phyloP scores from a whole-genome alignment of 2,329 filamentous ascomycete species.

The Colletotrichum sp. region DNA sequence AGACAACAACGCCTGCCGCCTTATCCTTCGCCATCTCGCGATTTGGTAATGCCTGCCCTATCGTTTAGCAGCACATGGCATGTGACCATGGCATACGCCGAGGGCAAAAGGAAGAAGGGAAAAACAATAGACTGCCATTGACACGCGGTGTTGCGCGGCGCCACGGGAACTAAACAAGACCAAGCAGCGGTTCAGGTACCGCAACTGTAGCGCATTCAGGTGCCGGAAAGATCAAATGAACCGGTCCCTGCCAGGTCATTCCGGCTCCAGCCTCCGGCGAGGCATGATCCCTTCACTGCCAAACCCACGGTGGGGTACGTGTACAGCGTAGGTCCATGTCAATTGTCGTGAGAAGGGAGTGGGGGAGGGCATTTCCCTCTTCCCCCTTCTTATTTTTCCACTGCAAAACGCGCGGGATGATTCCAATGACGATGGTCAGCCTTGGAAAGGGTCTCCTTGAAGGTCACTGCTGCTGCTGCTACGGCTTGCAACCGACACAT shows the following conservation, averaged over 20 bases:
- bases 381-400: neutral
- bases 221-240: conserved; percentile 2
- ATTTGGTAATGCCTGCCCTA: neutral
- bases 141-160: neutral
- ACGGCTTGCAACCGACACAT: neutral
- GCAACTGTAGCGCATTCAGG: neutral
- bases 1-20: neutral
- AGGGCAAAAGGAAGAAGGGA: neutral
- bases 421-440: neutral
- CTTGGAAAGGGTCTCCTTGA: neutral
- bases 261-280: neutral
- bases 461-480: neutral
- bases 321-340: neutral
- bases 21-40: neutral
- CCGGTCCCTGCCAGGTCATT: neutral
- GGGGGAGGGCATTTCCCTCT: neutral
- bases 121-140: neutral
- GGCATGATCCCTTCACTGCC: neutral
- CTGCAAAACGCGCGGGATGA: neutral
- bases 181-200: neutral
- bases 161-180: neutral
- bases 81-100: neutral
- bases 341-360: neutral
- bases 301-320: neutral
- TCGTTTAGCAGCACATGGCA: neutral